These are phyloP conservation scores for Nitzschia sp. DNA, from an alignment of 108 stramenopile species.

Conservation along the genomic window DNA sequence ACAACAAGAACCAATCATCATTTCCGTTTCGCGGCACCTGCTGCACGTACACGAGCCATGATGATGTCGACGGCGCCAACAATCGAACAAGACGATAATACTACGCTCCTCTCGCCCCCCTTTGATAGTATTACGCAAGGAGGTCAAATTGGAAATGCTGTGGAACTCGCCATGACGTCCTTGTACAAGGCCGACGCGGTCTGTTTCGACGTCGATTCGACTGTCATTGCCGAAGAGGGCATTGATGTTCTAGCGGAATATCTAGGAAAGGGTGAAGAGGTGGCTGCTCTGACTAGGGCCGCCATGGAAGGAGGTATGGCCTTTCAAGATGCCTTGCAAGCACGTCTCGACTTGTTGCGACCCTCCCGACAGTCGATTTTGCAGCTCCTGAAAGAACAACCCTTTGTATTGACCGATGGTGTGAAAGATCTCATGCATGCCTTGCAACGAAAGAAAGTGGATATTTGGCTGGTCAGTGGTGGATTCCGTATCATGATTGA, in stretches of 20 bases:
- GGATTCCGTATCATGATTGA: constrained; percentile 99
- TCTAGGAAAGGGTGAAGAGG: constrained; percentile 90
- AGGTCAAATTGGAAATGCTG: constrained; percentile 43
- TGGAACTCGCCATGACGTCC: constrained; percentile 59
- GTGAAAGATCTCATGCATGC: constrained; percentile 68
- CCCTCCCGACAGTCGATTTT: constrained; percentile 70
- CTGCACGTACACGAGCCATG: too few relatives aligned
- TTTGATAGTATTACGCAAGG: too few relatives aligned
- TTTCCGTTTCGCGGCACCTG: neutral
- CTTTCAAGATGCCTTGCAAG: constrained; percentile 95
- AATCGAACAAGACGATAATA: neutral
- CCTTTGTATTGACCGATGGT: constrained; percentile 80
- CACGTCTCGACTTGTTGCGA: constrained; percentile 86
- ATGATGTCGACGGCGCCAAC: neutral
- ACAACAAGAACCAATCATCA: too few relatives aligned
- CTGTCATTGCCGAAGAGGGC: constrained; percentile 95
- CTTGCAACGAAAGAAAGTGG: constrained; percentile 71
- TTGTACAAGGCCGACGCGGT: constrained; percentile 89
- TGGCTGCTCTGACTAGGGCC: constrained; percentile 85
- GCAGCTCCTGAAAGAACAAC: constrained; percentile 71
- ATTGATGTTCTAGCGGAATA: constrained; percentile 98
- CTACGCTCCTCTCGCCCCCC: too few relatives aligned
- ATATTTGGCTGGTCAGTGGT: constrained; percentile 95
- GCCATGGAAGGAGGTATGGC: constrained; percentile 97
- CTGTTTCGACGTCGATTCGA: constrained; percentile 98